Conservation (phyloP, 768 basidiomycete species). For the Mycena kentingensis region DNA sequence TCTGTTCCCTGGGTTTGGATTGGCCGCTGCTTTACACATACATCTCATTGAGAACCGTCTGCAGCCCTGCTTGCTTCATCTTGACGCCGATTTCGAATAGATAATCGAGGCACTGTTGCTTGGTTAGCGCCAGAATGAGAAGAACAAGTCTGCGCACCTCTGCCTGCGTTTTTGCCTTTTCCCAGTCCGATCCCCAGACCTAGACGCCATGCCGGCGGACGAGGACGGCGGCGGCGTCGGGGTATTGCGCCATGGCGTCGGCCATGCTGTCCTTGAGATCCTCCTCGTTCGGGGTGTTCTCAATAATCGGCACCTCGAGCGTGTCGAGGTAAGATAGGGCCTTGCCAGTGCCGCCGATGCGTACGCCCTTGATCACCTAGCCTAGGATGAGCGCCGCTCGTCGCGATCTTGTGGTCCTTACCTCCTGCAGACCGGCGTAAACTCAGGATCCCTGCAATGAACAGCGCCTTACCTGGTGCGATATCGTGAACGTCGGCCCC, state of each 20-base stretch:
- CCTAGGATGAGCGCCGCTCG: neutral
- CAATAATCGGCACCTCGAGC: conserved; percentile 83
- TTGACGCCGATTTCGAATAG: conserved; percentile 87
- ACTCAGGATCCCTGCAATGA: conserved; percentile 7
- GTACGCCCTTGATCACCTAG: conserved; percentile 91
- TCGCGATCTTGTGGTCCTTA: conserved; percentile 13
- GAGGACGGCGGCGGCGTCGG: conserved; percentile 75
- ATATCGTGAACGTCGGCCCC: conserved; percentile 71
- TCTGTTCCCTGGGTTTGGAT: no score
- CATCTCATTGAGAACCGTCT: conserved; percentile 10
- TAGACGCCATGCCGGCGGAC: conserved; percentile 82
- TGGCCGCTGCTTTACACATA: no score
- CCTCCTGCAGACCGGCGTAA: conserved; percentile 41
- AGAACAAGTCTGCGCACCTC: conserved; percentile 49
- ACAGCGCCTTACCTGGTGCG: conserved; percentile 64
- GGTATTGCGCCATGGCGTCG: conserved; percentile 77
- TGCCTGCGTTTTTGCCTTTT: conserved; percentile 87
- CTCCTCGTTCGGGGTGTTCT: conserved; percentile 89
- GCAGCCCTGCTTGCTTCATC: conserved; percentile 67
- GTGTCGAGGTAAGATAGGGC: conserved; percentile 85
- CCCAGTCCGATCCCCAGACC: conserved; percentile 83
- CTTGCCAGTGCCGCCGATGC: conserved; percentile 72
- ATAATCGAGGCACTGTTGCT: conserved; percentile 90
- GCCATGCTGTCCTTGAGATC: conserved; percentile 89
- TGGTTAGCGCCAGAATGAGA: neutral